These are phyloP conservation scores for Diplocarpon rosae DNA, from an alignment of 2,329 filamentous ascomycete genomes.

Conservation along the genomic window DNA sequence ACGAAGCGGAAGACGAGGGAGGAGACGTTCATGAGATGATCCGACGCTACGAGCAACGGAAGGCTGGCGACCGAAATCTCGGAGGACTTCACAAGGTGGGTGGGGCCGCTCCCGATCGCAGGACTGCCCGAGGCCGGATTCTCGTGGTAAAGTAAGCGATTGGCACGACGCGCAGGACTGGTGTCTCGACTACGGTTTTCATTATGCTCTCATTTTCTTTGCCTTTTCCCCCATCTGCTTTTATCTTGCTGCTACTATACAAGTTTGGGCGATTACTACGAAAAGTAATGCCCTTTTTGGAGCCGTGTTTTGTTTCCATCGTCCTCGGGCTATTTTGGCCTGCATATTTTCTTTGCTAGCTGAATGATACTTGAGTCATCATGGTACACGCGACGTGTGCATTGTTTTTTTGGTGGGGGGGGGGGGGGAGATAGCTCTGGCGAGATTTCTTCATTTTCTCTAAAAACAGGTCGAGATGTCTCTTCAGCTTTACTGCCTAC, in stretches of 20 bases:
- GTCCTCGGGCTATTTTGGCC: background rate
- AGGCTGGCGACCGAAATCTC: slow-evolving; percentile 4
- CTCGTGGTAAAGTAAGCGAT: slow-evolving; percentile 2
- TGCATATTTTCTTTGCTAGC: background rate
- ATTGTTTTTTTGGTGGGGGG: too few species aligned
- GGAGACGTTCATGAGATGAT: slow-evolving; percentile 8
- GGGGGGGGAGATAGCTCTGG: too few species aligned
- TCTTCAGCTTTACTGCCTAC: too few species aligned
- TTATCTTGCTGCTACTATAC: background rate
- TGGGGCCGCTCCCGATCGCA: slow-evolving; percentile 1
- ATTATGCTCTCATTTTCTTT: background rate
- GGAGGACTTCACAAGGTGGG: background rate
- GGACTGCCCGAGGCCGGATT: background rate
- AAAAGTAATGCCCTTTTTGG: background rate
- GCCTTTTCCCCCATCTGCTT: background rate
- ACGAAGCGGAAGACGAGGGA: slow-evolving; percentile 4
- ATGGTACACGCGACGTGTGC: too few species aligned
- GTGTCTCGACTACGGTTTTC: slow-evolving; percentile 1
- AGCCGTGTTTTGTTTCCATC: background rate
- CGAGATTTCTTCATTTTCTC: too few species aligned
- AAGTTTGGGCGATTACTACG: too few species aligned
- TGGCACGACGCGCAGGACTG: background rate
- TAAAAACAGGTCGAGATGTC: too few species aligned
- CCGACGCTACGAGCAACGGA: slow-evolving; percentile 4
- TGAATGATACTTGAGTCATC: background rate